Percentiles rank a stretch among this genome's conserved stretches.
phyloP scores from a whole-genome alignment of 495 filamentous ascomycete species.

The Neurospora sublineolata region DNA sequence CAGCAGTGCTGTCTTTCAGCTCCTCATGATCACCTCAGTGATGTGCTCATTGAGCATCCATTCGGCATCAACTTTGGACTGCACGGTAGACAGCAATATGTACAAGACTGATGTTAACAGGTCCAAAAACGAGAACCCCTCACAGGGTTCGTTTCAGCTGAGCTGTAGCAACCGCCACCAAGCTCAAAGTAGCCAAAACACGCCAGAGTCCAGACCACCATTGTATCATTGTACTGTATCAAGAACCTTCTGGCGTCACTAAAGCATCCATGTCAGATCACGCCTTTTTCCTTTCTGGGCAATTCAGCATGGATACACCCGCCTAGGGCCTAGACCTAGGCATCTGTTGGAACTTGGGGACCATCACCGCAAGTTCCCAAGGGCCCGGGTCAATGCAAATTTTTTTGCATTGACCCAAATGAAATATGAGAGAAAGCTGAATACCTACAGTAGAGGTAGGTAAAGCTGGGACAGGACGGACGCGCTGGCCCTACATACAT shows the following conservation, averaged over 20 bases:
- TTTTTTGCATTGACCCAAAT: background rate
- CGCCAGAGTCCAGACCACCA: background rate
- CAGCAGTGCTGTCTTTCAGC: background rate
- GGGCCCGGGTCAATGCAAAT: background rate
- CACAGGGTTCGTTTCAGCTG: background rate
- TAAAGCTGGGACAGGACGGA: background rate
- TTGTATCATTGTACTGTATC: background rate
- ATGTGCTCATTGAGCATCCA: background rate
- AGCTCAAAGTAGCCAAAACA: background rate
- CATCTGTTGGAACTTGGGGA: background rate
- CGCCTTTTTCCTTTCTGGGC: background rate
- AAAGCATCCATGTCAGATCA: background rate
- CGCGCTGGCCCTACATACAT: background rate
- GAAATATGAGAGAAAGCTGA: background rate
- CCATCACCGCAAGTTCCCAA: background rate
- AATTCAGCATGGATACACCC: background rate
- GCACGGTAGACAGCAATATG: background rate
- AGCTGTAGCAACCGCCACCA: background rate
- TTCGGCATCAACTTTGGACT: background rate
- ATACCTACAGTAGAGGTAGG: background rate
- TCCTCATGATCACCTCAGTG: background rate
- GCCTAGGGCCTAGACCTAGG: background rate
- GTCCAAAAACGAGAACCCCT: background rate
- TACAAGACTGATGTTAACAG: background rate
- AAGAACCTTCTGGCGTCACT: background rate